phyloP scores from a whole-genome alignment of 1,284 basidiomycete genomes.

The Coriolopsis trogii region DNA sequence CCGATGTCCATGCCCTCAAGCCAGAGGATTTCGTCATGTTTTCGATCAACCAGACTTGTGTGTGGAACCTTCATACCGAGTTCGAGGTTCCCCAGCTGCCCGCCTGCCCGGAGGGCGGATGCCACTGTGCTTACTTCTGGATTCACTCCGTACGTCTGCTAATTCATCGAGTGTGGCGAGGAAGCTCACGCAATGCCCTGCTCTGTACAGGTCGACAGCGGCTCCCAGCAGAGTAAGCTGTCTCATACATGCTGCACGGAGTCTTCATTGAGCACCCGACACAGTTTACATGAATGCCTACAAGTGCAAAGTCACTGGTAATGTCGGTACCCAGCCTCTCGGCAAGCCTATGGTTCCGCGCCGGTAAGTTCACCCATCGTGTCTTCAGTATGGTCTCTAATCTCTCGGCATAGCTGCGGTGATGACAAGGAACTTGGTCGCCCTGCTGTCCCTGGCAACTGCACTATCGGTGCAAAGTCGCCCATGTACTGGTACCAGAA shows the following conservation, averaged over 20 bases:
- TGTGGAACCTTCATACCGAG: slow-evolving; percentile 66
- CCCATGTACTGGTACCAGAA: slow-evolving; percentile 69
- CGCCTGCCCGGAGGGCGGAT: slow-evolving; percentile 64
- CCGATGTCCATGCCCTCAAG: slow-evolving; percentile 51
- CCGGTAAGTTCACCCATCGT: slow-evolving; percentile 3
- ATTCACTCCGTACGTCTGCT: slow-evolving; percentile 51
- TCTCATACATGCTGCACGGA: neutral
- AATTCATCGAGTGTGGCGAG: too few relatives aligned
- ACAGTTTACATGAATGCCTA: slow-evolving; percentile 76
- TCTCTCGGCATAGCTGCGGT: slow-evolving; percentile 54
- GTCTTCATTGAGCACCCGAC: neutral
- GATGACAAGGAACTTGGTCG: slow-evolving; percentile 45
- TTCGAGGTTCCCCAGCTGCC: slow-evolving; percentile 74
- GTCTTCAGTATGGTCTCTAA: slow-evolving; percentile 14
- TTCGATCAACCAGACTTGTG: slow-evolving; percentile 72
- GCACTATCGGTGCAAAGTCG: slow-evolving; percentile 67
- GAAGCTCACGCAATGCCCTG: too few relatives aligned
- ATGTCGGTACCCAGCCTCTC: slow-evolving; percentile 52
- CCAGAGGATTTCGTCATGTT: slow-evolving; percentile 76
- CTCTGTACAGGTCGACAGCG: slow-evolving; percentile 40
- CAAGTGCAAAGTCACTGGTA: slow-evolving; percentile 66
- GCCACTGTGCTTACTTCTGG: slow-evolving; percentile 78
- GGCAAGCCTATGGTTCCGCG: slow-evolving; percentile 42
- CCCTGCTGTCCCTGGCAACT: slow-evolving; percentile 55
- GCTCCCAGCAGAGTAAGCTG: slow-evolving; percentile 48